A percentile compares a stretch with the other conserved stretches of the same genome.
Evolutionary conservation across 2,329 filamentous ascomycete species (phyloP).

Genomic region (Aspergillus pseudoterreus): DNA sequence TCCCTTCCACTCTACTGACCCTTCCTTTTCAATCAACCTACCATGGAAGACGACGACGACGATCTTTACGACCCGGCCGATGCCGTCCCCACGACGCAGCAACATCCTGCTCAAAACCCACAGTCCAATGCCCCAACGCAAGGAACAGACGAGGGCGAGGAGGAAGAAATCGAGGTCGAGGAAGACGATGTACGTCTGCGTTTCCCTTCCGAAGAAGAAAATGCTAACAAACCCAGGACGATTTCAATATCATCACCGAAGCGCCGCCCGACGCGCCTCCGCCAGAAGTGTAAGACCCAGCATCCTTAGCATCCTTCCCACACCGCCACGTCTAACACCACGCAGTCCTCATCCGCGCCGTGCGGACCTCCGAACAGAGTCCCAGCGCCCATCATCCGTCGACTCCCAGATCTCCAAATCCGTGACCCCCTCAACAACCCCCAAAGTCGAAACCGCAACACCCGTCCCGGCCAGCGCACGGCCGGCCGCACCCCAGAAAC

Average conservation of each 20-base stretch:
- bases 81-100: conserved; percentile 27
- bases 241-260: conserved; percentile 50
- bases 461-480: conserved; percentile 30
- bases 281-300: conserved; percentile 33
- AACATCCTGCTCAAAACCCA: conserved; percentile 26
- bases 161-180: conserved; percentile 42
- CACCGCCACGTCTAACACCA: conserved; percentile 13
- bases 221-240: conserved; percentile 32
- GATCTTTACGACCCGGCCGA: conserved; percentile 45
- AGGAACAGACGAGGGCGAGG: conserved; percentile 34
- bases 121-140: conserved; percentile 26
- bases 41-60: conserved; percentile 47
- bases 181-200: conserved; percentile 28
- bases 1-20: background rate
- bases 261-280: conserved; percentile 40
- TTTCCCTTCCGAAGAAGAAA: background rate
- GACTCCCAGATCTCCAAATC: conserved; percentile 31
- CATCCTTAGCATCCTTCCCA: background rate
- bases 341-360: conserved; percentile 39
- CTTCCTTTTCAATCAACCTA: conserved; percentile 9
- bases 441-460: conserved; percentile 30
- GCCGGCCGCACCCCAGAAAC: conserved; percentile 44
- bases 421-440: conserved; percentile 30
- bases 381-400: conserved; percentile 30
- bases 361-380: conserved; percentile 32